Percentiles rank a stretch among this genome's conserved stretches.
Conservation (phyloP, 2,329 filamentous ascomycete species). For the Aspergillus flavus region DNA sequence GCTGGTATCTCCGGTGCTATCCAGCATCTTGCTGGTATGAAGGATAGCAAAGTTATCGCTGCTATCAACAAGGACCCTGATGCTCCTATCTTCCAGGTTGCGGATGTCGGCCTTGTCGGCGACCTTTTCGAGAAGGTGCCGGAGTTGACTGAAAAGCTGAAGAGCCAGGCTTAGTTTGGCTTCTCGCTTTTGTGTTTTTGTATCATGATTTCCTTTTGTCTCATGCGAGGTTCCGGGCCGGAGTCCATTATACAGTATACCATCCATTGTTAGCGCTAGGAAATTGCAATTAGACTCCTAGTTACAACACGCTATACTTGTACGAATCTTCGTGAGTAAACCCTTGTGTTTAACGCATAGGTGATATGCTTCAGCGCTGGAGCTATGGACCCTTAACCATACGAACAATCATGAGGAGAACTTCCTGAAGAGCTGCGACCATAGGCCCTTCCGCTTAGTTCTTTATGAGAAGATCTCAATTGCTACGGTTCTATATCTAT, state of each 20-base stretch:
- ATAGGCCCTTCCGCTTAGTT: background rate
- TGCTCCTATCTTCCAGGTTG: conserved; percentile 97
- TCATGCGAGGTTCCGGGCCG: conserved; percentile 8
- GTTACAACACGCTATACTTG: background rate
- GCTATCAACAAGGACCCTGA: conserved; percentile 98
- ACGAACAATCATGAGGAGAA: background rate
- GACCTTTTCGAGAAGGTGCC: conserved; percentile 96
- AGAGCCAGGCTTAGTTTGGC: conserved; percentile 47
- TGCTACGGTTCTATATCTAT: conserved; percentile 13
- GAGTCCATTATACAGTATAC: conserved; percentile 17
- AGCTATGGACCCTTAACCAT: background rate
- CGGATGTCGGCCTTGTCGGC: conserved; percentile 91
- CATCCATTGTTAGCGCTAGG: conserved; percentile 8
- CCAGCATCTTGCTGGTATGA: conserved; percentile 98
- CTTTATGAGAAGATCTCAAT: background rate
- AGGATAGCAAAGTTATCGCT: conserved; percentile 99
- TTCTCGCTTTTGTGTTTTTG: conserved; percentile 18
- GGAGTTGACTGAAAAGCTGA: conserved; percentile 93
- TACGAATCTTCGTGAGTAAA: background rate
- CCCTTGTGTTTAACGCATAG: background rate
- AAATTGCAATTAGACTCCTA: conserved; percentile 5
- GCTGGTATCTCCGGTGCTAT: conserved; percentile 97
- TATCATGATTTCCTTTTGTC: conserved; percentile 20
- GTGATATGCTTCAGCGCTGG: background rate
- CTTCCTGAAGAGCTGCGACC: background rate